Evolutionary conservation across 2,329 filamentous ascomycete genomes (phyloP).

Genomic region (Diaporthe ampelina): DNA sequence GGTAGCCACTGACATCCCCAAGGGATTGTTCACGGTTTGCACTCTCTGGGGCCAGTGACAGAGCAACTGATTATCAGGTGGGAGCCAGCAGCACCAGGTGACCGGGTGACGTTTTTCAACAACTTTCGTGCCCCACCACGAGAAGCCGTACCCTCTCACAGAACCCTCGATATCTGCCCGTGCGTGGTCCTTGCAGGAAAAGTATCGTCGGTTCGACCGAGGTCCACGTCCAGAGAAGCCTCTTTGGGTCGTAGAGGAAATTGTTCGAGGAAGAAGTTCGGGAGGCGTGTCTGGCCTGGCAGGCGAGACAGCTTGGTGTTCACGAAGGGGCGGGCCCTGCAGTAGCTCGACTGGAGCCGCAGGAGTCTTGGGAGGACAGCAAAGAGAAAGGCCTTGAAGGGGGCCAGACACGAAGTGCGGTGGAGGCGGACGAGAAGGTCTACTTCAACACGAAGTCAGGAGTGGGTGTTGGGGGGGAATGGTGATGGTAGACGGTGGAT

Average conservation of each 20-base stretch:
- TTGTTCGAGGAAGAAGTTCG: conserved; percentile 8
- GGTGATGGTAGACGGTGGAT: conserved; percentile 7
- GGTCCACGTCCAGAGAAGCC: neutral
- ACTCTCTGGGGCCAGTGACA: conserved; percentile 12
- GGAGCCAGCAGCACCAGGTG: conserved; percentile 7
- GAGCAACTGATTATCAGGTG: conserved; percentile 7
- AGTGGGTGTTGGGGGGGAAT: neutral
- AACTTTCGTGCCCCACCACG: conserved; percentile 18
- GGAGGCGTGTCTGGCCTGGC: conserved; percentile 5
- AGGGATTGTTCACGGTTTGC: conserved; percentile 28
- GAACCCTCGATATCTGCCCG: neutral
- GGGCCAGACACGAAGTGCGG: conserved; percentile 9
- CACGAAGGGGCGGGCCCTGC: conserved; percentile 6
- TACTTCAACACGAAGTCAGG: conserved; percentile 21
- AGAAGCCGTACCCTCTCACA: neutral
- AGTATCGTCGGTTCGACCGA: neutral
- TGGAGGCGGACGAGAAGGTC: neutral
- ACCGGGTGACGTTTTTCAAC: conserved; percentile 1
- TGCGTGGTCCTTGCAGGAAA: neutral
- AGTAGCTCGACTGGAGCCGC: conserved; percentile 33
- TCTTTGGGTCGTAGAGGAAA: neutral
- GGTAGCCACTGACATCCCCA: conserved; percentile 16
- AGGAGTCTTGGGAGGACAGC: neutral
- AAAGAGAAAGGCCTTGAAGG: neutral
- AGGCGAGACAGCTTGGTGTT: conserved; percentile 6